phyloP scores from a whole-genome alignment of 2,329 filamentous ascomycete genomes.

The Akanthomyces dipterigenus region DNA sequence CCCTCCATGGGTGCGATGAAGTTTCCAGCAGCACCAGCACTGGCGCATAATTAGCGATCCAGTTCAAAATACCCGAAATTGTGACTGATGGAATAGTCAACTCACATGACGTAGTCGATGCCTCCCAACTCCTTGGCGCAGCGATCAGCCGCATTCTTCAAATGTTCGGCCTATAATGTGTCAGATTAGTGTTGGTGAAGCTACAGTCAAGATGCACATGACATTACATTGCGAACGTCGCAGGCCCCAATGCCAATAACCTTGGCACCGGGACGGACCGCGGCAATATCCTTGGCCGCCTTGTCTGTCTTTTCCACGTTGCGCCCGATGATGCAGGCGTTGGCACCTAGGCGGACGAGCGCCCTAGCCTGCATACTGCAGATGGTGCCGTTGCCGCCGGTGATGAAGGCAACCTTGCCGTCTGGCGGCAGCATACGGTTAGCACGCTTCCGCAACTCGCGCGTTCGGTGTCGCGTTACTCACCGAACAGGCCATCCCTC shows the following conservation, averaged over 20 bases:
- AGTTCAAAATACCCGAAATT: background rate
- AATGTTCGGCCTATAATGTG: constrained; percentile 44
- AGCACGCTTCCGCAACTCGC: background rate
- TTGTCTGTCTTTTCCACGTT: constrained; percentile 81
- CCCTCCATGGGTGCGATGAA: constrained; percentile 82
- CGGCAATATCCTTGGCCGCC: constrained; percentile 75
- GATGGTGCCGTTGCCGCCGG: constrained; percentile 87
- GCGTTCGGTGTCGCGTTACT: constrained; percentile 17
- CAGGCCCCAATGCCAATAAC: constrained; percentile 81
- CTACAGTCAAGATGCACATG: no score
- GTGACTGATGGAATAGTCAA: background rate
- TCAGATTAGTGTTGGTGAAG: background rate
- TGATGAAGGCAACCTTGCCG: constrained; percentile 88
- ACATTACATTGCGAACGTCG: constrained; percentile 63
- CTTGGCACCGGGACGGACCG: constrained; percentile 68
- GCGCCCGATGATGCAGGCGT: constrained; percentile 90
- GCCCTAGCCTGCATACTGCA: constrained; percentile 92
- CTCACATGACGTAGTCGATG: constrained; percentile 89
- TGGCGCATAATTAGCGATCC: constrained; percentile 27
- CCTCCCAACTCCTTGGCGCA: constrained; percentile 77
- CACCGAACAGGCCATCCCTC: constrained; percentile 83
- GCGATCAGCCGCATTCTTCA: constrained; percentile 68
- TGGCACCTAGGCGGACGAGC: constrained; percentile 81
- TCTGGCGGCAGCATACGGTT: constrained; percentile 39
- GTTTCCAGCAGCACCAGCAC: constrained; percentile 91